Conservation (phyloP, 2,329 filamentous ascomycete species). For the Diaporthe ampelina region DNA sequence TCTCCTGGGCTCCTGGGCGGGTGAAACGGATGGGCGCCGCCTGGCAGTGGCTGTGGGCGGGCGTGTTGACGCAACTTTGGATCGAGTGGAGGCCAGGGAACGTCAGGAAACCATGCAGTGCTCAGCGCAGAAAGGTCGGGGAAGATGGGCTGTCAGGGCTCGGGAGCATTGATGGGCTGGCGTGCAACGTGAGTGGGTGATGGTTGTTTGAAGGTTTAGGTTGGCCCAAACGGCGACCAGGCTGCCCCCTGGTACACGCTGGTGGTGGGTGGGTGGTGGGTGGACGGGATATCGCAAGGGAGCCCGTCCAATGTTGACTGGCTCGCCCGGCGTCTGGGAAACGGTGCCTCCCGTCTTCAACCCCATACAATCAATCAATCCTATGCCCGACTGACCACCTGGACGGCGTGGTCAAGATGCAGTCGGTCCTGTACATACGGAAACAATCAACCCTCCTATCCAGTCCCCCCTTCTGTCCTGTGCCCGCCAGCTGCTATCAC, state of each 20-base stretch:
- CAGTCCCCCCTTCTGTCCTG: too few relatives aligned
- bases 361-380: not conserved
- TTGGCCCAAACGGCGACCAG: slow-evolving; percentile 39
- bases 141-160: slow-evolving; percentile 50
- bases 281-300: slow-evolving; percentile 36
- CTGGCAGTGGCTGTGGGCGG: slow-evolving; percentile 35
- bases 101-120: slow-evolving; percentile 58
- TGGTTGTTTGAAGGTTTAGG: slow-evolving; percentile 44
- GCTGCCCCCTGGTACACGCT: slow-evolving; percentile 36
- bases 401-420: not conserved
- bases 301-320: slow-evolving; percentile 34
- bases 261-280: slow-evolving; percentile 31
- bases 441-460: not conserved
- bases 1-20: slow-evolving; percentile 29
- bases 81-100: slow-evolving; percentile 47
- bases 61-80: slow-evolving; percentile 32
- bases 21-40: slow-evolving; percentile 36
- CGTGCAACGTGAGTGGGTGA: slow-evolving; percentile 53
- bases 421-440: slow-evolving; percentile 18
- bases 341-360: slow-evolving; percentile 26
- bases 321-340: slow-evolving; percentile 4
- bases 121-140: slow-evolving; percentile 40
- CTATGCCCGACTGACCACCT: too few relatives aligned
- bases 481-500: slow-evolving; percentile 5
- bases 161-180: slow-evolving; percentile 64